Evolutionary conservation across 2,329 filamentous ascomycete species (phyloP), one percentile per base, ranked within the genome.

Genomic region (Chaetothyriales sp.): DNA sequence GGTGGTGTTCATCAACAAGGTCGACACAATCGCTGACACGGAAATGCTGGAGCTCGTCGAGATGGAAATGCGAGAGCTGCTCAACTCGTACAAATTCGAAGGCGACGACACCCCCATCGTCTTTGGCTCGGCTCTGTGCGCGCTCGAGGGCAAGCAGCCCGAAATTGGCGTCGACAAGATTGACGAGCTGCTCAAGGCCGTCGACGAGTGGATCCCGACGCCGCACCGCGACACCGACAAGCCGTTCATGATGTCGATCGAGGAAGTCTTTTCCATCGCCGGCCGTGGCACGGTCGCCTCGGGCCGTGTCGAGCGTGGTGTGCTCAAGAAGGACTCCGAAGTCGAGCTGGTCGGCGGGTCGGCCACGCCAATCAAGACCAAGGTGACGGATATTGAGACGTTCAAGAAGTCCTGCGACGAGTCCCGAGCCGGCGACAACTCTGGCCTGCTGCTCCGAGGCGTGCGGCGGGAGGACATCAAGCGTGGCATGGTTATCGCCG

Each of bases 11-110:
- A 92, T 98, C 73, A 98, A 98, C 86, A 98, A 98, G 81, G 80
- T 97, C 68, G 92, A 98, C 70, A 87, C 89, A 60, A 82, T 98
- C 58, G 90, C 97, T 63, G 92, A 98, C 76, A 86, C 87, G 57
- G 92, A 98, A 75, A 98, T 98, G 92, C 81, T 98, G 82, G 92
- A 98, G 76, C 86, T 98, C 54, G 92, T 98, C 69, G 92, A 98
- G 81, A 94, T 98, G 85, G 92, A 98, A 77, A 98, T 98, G 92
- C 88, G 92, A 66, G 92, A 98, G 75, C 83, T 98, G 51, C 84
- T 98, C 55, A 81, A 67, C 65, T 84, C 82, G 63, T 98, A 98
- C 72, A 89, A 89, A 57, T 98, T 98, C 70, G 92, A 98, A 73
- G 92, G 92, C 63, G 94, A 98, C 65, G 87, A 97, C 51, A 98